phyloP scores from a whole-genome alignment of 495 filamentous ascomycete species.

The Aspergillus bertholletiae region DNA sequence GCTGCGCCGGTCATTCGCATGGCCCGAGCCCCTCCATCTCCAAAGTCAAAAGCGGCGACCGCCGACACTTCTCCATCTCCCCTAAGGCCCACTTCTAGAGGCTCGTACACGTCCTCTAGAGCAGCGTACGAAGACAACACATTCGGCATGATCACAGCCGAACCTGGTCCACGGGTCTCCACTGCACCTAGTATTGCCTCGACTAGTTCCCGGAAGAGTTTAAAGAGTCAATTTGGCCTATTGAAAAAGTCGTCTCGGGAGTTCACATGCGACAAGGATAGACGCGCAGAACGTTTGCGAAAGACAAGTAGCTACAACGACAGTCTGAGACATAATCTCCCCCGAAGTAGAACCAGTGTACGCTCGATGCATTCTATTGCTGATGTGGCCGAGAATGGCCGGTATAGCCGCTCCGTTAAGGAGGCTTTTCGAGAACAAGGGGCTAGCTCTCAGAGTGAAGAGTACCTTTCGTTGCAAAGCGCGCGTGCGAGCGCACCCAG shows the following conservation, averaged over 20 bases:
- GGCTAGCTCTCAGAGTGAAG: conserved; percentile 22
- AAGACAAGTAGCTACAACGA: conserved; percentile 39
- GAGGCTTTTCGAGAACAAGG: conserved; percentile 17
- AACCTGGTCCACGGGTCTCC: conserved; percentile 37
- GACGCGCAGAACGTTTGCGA: conserved; percentile 28
- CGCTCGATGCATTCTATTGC: conserved; percentile 45
- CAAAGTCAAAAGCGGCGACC: conserved; percentile 31
- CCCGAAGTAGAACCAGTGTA: conserved; percentile 39
- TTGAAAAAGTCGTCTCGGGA: conserved; percentile 39
- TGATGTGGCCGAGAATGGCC: conserved; percentile 39
- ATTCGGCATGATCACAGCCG: conserved; percentile 43
- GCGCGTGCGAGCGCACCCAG: conserved; percentile 25
- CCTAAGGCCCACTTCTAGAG: conserved; percentile 32
- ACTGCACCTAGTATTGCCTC: conserved; percentile 41
- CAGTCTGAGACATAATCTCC: conserved; percentile 30
- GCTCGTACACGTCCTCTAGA: conserved; percentile 37
- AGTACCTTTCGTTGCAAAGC: conserved; percentile 23
- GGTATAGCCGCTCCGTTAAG: conserved; percentile 17
- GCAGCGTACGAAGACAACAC: conserved; percentile 30
- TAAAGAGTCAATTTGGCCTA: conserved; percentile 32
- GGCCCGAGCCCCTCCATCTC: conserved; percentile 76
- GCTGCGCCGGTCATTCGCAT: conserved; percentile 81
- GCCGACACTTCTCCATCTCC: conserved; percentile 18
- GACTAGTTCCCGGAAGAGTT: conserved; percentile 38
- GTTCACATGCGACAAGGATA: conserved; percentile 32